These are phyloP conservation scores for Tetrahymena thermophila DNA, from an alignment of 73 alveolate genomes.

Conservation along the genomic window DNA sequence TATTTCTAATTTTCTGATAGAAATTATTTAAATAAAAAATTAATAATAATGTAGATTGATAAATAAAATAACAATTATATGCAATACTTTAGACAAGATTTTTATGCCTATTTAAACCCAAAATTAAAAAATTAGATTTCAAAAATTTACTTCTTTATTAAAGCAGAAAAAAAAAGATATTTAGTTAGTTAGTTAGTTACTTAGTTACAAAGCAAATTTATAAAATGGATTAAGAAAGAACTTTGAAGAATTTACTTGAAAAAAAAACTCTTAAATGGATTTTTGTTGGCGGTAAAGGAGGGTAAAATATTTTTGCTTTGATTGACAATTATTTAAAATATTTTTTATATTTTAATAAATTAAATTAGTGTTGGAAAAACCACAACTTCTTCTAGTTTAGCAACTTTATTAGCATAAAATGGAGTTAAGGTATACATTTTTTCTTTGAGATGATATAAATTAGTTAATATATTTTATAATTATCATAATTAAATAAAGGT, in stretches of 20 bases:
- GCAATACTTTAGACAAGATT: not conserved
- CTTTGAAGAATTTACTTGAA: slow-evolving; percentile 64
- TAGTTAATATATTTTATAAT: no score
- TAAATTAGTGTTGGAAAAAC: slow-evolving; percentile 18
- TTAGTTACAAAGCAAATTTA: not conserved
- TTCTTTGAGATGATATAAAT: not conserved
- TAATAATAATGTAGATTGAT: not conserved
- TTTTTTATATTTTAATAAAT: not conserved
- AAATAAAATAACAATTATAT: not conserved
- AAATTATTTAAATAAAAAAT: no score
- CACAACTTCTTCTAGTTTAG: slow-evolving; percentile 27
- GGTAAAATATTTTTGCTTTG: slow-evolving; percentile 77
- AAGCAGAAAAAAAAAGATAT: not conserved
- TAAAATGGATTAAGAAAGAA: slow-evolving; percentile 39
- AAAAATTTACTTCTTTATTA: not conserved
- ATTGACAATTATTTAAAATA: slow-evolving; percentile 38
- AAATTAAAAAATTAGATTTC: not conserved
- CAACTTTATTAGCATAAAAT: slow-evolving; percentile 23
- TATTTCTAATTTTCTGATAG: not conserved
- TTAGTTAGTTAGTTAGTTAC: not conserved
- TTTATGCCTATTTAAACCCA: not conserved
- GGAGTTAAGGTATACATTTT: not conserved
- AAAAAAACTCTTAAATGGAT: slow-evolving; percentile 88
- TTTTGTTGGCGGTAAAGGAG: slow-evolving; percentile 99
- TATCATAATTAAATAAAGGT: slow-evolving; percentile 42